phyloP scores from a whole-genome alignment of 306 rosid genomes.

The Casuarina glauca region DNA sequence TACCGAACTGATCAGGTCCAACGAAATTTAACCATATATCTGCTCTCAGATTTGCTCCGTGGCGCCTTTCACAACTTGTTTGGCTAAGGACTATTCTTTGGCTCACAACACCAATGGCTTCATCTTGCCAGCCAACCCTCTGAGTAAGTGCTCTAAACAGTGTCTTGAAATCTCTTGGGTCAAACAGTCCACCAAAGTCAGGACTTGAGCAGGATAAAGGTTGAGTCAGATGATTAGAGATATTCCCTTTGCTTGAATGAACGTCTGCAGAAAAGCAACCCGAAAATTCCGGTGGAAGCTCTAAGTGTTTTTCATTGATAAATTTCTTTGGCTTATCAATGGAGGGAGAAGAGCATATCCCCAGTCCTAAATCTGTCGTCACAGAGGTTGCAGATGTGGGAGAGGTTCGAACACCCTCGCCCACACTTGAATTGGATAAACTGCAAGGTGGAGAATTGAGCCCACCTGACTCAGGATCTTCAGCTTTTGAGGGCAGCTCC shows the following conservation, averaged over 20 bases:
- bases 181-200: slow-evolving; percentile 47
- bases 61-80: slow-evolving; percentile 37
- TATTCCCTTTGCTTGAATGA: slow-evolving; percentile 48
- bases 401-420: slow-evolving; percentile 67
- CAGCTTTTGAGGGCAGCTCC: slow-evolving; percentile 55
- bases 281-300: slow-evolving; percentile 41
- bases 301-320: slow-evolving; percentile 30
- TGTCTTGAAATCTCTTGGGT: slow-evolving; percentile 55
- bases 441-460: slow-evolving; percentile 49
- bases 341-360: slow-evolving; percentile 57
- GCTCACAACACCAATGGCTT: slow-evolving; percentile 60
- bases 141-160: slow-evolving; percentile 60
- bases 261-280: slow-evolving; percentile 45
- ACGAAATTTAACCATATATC: slow-evolving; percentile 76
- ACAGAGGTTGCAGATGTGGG: slow-evolving; percentile 76
- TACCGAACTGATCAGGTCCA: slow-evolving; percentile 79
- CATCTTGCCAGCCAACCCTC: slow-evolving; percentile 76
- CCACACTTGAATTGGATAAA: slow-evolving; percentile 66
- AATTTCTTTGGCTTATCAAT: slow-evolving; percentile 41
- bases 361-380: slow-evolving; percentile 85
- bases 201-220: slow-evolving; percentile 63
- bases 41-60: slow-evolving; percentile 44
- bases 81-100: slow-evolving; percentile 47
- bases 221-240: slow-evolving; percentile 39
- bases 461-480: slow-evolving; percentile 60